Evolutionary conservation across 1,284 basidiomycete species (phyloP).

Genomic region (Ceratobasidium sp.): DNA sequence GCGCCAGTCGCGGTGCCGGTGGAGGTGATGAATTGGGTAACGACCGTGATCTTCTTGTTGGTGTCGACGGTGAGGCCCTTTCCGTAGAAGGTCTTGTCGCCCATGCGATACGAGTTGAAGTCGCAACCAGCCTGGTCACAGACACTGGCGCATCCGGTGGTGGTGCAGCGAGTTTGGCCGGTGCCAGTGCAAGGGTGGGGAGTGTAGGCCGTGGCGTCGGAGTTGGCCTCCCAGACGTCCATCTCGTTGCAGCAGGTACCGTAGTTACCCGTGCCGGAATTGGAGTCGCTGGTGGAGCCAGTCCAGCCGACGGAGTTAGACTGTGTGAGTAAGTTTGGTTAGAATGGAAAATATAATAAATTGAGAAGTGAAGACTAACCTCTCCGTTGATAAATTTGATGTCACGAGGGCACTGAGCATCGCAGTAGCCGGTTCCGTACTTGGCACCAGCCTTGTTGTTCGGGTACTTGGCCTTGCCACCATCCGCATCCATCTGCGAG

Average conservation of each 20-base stretch:
- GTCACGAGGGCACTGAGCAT: too few relatives aligned
- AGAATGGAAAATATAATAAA: not conserved
- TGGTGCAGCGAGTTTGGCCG: conserved; percentile 45
- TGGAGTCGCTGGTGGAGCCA: conserved; percentile 24
- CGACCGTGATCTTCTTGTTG: conserved; percentile 62
- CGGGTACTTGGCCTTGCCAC: conserved; percentile 62
- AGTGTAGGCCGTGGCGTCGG: conserved; percentile 60
- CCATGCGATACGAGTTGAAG: conserved; percentile 68
- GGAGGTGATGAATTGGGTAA: conserved; percentile 65
- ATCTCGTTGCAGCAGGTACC: conserved; percentile 47
- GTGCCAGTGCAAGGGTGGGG: conserved; percentile 50
- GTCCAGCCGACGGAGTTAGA: conserved; percentile 39
- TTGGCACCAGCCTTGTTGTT: too few relatives aligned
- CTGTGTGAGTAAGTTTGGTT: conserved; percentile 12
- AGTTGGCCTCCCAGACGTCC: conserved; percentile 57
- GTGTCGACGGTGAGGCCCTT: conserved; percentile 61
- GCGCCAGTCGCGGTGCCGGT: conserved; percentile 60
- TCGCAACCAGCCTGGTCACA: conserved; percentile 63
- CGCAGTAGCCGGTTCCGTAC: too few relatives aligned
- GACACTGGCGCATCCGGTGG: conserved; percentile 47
- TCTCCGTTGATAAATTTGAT: conserved; percentile 49
- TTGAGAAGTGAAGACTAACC: not conserved
- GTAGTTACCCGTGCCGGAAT: conserved; percentile 44
- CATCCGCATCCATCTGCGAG: conserved; percentile 65
- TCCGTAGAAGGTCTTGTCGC: conserved; percentile 62